phyloP scores from a whole-genome alignment of 2,329 filamentous ascomycete genomes.

The Nemania bipapillata region DNA sequence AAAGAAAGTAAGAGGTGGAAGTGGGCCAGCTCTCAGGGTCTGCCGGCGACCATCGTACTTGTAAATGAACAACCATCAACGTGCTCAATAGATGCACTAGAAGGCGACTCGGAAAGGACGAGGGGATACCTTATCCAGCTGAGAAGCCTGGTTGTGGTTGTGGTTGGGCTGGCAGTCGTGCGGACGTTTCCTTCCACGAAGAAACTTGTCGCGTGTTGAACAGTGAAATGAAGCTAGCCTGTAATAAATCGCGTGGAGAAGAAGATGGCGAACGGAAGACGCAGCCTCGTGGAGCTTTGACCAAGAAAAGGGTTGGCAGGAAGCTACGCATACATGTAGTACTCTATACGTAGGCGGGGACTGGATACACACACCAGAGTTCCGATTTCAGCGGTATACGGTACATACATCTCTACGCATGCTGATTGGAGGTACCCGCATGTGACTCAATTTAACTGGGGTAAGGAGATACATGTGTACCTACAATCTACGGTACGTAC shows the following conservation, averaged over 20 bases:
- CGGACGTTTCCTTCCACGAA: slow-evolving; percentile 24
- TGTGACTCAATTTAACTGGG: slow-evolving; percentile 6
- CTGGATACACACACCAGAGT: slow-evolving; percentile 7
- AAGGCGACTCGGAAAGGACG: slow-evolving; percentile 22
- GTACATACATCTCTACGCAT: not conserved
- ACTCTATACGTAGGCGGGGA: not conserved
- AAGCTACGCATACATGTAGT: not conserved
- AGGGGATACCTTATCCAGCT: not conserved
- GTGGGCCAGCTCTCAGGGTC: slow-evolving; percentile 40
- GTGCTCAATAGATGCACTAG: slow-evolving; percentile 22
- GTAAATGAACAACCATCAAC: slow-evolving; percentile 39
- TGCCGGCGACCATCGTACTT: slow-evolving; percentile 45
- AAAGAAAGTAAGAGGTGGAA: slow-evolving; percentile 38
- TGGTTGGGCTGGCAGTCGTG: slow-evolving; percentile 26
- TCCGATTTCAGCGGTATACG: not conserved
- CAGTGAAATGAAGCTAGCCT: slow-evolving; percentile 36
- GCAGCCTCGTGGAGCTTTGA: slow-evolving; percentile 38
- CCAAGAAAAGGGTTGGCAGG: slow-evolving; percentile 6
- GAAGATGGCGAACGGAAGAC: slow-evolving; percentile 17
- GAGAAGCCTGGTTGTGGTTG: slow-evolving; percentile 13
- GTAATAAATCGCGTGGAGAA: slow-evolving; percentile 33
- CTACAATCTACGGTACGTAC: not conserved
- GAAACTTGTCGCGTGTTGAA: slow-evolving; percentile 47
- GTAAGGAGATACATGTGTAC: not conserved
- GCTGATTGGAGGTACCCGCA: slow-evolving; percentile 1